These are phyloP conservation scores for Dactylonectria macrodidyma DNA, from an alignment of 2,329 filamentous ascomycete species.

Conservation along the genomic window DNA sequence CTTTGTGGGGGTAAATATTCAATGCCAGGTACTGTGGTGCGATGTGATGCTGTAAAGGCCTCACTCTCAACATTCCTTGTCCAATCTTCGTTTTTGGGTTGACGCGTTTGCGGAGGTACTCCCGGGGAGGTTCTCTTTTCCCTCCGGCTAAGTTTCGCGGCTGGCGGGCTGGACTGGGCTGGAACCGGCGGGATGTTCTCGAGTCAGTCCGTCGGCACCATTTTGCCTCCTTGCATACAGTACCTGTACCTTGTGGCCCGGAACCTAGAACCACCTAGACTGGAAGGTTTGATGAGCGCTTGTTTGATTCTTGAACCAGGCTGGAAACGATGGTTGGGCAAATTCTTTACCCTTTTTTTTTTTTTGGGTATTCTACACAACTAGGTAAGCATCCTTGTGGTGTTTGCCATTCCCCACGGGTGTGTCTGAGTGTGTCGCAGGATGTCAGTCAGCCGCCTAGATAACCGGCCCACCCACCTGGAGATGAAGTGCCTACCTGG, in stretches of 20 bases:
- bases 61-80: conserved; percentile 3
- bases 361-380: too few relatives aligned
- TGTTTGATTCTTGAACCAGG: neutral
- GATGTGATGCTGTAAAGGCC: conserved; percentile 2
- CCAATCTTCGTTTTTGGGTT: neutral
- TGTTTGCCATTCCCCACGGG: conserved; percentile 10
- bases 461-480: conserved; percentile 4
- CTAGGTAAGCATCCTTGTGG: conserved; percentile 29
- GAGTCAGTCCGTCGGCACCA: conserved; percentile 38
- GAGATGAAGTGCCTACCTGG: too few relatives aligned
- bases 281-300: neutral
- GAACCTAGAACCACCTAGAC: conserved; percentile 37
- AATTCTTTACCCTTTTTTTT: conserved; percentile 23
- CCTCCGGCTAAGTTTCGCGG: neutral
- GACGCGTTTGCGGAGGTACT: neutral
- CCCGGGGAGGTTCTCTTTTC: neutral
- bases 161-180: neutral
- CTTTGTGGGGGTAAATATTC: too few relatives aligned
- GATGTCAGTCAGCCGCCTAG: conserved; percentile 10
- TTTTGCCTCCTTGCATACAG: neutral
- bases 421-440: conserved; percentile 1
- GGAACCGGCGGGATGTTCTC: conserved; percentile 37
- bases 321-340: conserved; percentile 41
- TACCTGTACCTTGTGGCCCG: conserved; percentile 6
- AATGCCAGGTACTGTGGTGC: neutral